Percentiles rank a stretch among this genome's conserved stretches.
Evolutionary conservation across 202 grass and related monocot species (phyloP).

Genomic region (Schoenoplectus triqueter): DNA sequence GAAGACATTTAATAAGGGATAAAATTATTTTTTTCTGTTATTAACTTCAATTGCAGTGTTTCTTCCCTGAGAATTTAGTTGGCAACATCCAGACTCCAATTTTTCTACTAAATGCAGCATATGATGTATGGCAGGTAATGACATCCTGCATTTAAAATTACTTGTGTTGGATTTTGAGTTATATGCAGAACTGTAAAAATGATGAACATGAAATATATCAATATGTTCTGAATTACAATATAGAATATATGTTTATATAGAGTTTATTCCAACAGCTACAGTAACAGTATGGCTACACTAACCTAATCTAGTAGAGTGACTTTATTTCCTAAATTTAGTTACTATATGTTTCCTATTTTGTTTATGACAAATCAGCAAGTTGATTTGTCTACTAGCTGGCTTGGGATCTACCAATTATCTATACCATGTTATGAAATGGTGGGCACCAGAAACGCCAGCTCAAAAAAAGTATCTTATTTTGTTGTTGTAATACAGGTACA

Average conservation of each 20-base stretch:
- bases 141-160: background rate
- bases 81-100: constrained; percentile 60
- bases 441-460: background rate
- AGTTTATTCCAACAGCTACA: no score
- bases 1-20: background rate
- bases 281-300: no score
- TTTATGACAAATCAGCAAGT: background rate
- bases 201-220: no score
- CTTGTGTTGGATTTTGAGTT: background rate
- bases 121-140: constrained; percentile 88
- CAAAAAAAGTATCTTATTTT: background rate
- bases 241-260: no score
- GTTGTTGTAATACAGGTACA: constrained; percentile 49
- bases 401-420: background rate
- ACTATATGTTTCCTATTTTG: no score
- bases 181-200: no score
- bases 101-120: constrained; percentile 85
- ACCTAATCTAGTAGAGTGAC: no score
- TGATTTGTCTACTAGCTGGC: background rate
- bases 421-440: background rate
- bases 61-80: constrained; percentile 79
- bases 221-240: no score
- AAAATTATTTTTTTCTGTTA: constrained; percentile 8
- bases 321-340: no score
- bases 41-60: constrained; percentile 57